Conservation (phyloP, 208 protist species). For the Balamuthia mandrillaris region DNA sequence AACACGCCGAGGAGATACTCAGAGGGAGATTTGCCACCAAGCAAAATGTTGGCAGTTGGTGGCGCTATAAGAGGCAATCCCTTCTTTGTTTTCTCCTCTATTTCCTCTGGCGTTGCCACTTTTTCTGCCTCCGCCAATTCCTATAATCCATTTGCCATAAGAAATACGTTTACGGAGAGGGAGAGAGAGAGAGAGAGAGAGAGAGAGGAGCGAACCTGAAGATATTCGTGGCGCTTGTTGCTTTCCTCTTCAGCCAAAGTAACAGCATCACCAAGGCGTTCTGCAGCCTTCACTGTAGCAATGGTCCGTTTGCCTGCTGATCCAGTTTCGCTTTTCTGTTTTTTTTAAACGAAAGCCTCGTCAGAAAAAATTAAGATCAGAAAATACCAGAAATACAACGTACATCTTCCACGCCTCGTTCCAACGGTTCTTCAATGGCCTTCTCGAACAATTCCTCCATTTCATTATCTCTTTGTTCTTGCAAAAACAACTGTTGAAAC, state of each 20-base stretch:
- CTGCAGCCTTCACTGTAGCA: conserved; percentile 66
- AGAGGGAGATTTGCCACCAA: conserved; percentile 21
- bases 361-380: neutral
- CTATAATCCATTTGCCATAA: neutral
- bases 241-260: conserved; percentile 54
- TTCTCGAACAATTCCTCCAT: conserved; percentile 72
- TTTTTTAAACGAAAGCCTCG: too few species aligned
- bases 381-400: neutral
- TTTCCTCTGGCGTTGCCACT: neutral
- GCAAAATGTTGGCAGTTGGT: conserved; percentile 8
- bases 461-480: conserved; percentile 76
- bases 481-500: conserved; percentile 68
- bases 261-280: conserved; percentile 71
- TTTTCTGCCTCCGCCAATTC: neutral
- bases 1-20: conserved; percentile 57
- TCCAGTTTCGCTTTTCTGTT: conserved; percentile 27
- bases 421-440: conserved; percentile 29
- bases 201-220: neutral
- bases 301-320: conserved; percentile 59
- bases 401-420: neutral
- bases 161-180: neutral
- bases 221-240: neutral
- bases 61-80: neutral
- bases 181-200: neutral
- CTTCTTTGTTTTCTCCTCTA: neutral